Conservation (phyloP, 2,329 filamentous ascomycete genomes). For the Scleromitrula shiraiana region DNA sequence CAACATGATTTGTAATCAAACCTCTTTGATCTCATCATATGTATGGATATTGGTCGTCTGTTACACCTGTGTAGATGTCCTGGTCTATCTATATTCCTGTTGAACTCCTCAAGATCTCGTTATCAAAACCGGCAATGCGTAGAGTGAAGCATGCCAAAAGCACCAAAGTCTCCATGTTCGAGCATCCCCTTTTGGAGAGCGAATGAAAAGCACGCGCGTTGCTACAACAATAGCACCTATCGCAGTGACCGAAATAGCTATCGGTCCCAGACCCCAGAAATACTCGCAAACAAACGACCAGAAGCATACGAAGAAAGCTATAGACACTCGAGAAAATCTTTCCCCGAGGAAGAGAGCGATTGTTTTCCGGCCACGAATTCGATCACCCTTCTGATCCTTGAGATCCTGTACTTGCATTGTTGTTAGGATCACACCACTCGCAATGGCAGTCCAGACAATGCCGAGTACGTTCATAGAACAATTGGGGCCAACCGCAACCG, state of each 20-base stretch:
- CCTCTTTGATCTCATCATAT: no score
- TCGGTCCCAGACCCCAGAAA: slow-evolving; percentile 2
- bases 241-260: not conserved
- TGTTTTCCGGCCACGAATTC: slow-evolving; percentile 15
- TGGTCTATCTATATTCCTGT: no score
- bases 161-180: not conserved
- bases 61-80: no score
- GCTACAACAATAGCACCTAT: not conserved
- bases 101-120: not conserved
- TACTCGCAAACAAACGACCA: slow-evolving; percentile 7
- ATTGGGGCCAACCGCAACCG: not conserved
- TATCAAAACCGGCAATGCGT: not conserved
- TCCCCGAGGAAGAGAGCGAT: slow-evolving; percentile 22
- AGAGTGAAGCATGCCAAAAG: not conserved
- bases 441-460: not conserved
- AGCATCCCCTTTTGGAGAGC: not conserved
- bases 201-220: not conserved
- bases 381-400: slow-evolving; percentile 25
- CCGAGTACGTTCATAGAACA: not conserved
- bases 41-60: no score
- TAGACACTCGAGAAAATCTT: slow-evolving; percentile 12
- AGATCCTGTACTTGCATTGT: slow-evolving; percentile 29
- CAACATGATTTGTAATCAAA: no score
- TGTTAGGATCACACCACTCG: slow-evolving; percentile 3
- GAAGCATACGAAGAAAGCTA: slow-evolving; percentile 19